Conservation (phyloP, 257 asterid species). For the Coffea canephora region DNA sequence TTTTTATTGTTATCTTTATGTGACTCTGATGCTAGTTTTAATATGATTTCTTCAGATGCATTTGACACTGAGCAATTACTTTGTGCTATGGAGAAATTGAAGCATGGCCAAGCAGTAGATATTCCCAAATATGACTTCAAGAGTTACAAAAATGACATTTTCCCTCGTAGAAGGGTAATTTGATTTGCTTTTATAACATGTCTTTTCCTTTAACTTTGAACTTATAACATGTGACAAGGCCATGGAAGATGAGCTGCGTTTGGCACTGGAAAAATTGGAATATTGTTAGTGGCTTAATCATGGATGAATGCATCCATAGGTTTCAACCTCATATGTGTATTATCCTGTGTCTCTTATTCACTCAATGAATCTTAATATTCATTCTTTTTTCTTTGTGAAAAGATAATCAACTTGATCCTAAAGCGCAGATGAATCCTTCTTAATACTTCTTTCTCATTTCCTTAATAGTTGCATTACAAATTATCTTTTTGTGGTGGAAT, state of each 20-base stretch:
- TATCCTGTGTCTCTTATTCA: neutral
- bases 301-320: neutral
- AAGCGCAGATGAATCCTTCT: neutral
- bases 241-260: neutral
- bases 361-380: neutral
- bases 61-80: slow-evolving; percentile 75
- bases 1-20: neutral
- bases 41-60: slow-evolving; percentile 55
- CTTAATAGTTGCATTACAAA: neutral
- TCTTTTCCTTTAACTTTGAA: neutral
- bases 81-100: slow-evolving; percentile 68
- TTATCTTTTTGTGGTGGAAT: slow-evolving; percentile 9
- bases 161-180: slow-evolving; percentile 84
- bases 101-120: slow-evolving; percentile 83
- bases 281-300: neutral
- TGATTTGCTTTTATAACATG: neutral
- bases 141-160: slow-evolving; percentile 67
- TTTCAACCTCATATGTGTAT: neutral
- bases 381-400: neutral
- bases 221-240: neutral
- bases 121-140: slow-evolving; percentile 92
- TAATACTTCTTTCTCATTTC: neutral
- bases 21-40: neutral
- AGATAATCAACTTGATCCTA: neutral
- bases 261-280: neutral